Evolutionary conservation across 2,329 filamentous ascomycete species (phyloP).

Genomic region (Penicillium sp.): DNA sequence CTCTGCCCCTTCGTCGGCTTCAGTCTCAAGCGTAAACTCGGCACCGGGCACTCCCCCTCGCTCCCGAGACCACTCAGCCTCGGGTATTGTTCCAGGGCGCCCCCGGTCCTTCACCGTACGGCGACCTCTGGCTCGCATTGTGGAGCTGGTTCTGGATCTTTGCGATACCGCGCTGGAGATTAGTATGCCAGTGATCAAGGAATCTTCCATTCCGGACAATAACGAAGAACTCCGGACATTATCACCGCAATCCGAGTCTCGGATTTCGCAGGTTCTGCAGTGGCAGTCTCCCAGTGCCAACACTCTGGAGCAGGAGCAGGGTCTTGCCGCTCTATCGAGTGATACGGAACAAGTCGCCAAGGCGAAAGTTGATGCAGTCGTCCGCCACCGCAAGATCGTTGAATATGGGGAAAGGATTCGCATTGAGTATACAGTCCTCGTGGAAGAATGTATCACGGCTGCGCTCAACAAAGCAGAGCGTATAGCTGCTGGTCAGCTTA

Average conservation of each 20-base stretch:
- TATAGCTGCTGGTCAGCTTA: conserved; percentile 79
- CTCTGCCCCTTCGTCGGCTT: conserved; percentile 67
- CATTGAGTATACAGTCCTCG: conserved; percentile 85
- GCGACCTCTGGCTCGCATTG: conserved; percentile 84
- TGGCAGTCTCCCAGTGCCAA: conserved; percentile 95
- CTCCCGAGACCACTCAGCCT: conserved; percentile 64
- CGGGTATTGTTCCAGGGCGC: conserved; percentile 68
- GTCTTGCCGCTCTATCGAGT: conserved; percentile 78
- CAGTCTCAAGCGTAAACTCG: conserved; percentile 67
- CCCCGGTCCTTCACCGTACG: conserved; percentile 88
- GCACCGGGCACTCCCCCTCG: conserved; percentile 64
- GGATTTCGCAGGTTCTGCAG: conserved; percentile 88
- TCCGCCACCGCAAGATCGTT: conserved; percentile 85
- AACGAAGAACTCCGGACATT: conserved; percentile 81
- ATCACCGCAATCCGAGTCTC: conserved; percentile 91
- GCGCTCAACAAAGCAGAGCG: conserved; percentile 85
- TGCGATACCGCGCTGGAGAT: conserved; percentile 96
- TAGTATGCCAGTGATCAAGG: conserved; percentile 89
- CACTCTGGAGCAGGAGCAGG: conserved; percentile 89
- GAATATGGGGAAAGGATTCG: conserved; percentile 96
- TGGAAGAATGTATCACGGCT: conserved; percentile 92
- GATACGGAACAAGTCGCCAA: conserved; percentile 84
- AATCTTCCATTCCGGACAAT: conserved; percentile 59
- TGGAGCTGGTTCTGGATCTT: conserved; percentile 89
- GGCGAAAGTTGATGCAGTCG: conserved; percentile 87